Evolutionary conservation across 225 moss, liverwort and hornwort genomes (phyloP).

Genomic region (Physcomitrellopsis africana): DNA sequence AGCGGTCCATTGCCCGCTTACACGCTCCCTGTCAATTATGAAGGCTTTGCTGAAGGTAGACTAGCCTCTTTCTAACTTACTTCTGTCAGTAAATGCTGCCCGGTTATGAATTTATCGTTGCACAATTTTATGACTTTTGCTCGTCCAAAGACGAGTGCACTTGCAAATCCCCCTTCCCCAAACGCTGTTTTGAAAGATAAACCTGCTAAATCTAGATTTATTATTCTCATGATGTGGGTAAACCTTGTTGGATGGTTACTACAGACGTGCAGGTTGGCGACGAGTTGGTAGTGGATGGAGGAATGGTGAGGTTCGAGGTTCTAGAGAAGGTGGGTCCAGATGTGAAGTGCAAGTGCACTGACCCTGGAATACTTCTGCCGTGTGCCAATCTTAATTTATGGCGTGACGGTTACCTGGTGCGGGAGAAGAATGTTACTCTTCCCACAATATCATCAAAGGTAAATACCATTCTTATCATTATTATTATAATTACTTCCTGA

Average conservation of each 20-base stretch:
- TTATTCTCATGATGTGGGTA: neutral
- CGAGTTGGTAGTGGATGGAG: conserved; percentile 95
- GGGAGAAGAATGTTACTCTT: conserved; percentile 80
- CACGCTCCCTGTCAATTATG: conserved; percentile 78
- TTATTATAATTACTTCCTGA: no score
- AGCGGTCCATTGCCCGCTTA: conserved; percentile 50
- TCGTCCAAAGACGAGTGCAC: no score
- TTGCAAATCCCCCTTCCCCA: no score
- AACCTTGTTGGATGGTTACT: conserved; percentile 10
- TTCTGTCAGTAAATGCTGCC: no score
- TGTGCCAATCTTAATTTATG: conserved; percentile 95
- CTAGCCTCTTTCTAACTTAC: neutral
- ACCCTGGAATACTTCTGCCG: conserved; percentile 89
- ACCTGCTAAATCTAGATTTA: no score
- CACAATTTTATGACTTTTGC: no score
- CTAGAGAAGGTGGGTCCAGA: conserved; percentile 87
- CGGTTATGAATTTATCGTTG: no score
- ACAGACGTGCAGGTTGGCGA: conserved; percentile 83
- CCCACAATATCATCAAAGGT: conserved; percentile 97
- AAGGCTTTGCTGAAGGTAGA: conserved; percentile 86
- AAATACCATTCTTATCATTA: neutral
- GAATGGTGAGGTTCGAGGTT: conserved; percentile 98
- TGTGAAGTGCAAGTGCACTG: conserved; percentile 85
- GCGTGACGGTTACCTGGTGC: conserved; percentile 76
- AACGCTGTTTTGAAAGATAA: no score